These are phyloP conservation scores for Xylariaceae sp. DNA, from an alignment of 2,329 filamentous ascomycete genomes.

Conservation along the genomic window DNA sequence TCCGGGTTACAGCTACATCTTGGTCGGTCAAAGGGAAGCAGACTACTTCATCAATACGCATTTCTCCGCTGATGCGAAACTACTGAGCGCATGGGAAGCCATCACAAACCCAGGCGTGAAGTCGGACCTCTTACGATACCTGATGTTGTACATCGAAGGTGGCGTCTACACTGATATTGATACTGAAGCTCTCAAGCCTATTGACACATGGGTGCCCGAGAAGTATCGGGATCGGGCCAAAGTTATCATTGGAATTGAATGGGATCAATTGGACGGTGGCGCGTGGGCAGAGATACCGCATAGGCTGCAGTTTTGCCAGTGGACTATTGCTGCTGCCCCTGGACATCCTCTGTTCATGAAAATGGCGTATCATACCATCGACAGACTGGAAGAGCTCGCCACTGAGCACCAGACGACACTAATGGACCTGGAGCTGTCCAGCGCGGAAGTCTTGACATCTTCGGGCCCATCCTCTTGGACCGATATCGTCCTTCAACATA, in stretches of 20 bases:
- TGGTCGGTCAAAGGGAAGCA: slow-evolving; percentile 24
- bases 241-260: slow-evolving; percentile 31
- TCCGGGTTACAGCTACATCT: slow-evolving; percentile 24
- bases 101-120: slow-evolving; percentile 29
- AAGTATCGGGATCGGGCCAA: slow-evolving; percentile 41
- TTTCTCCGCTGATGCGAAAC: slow-evolving; percentile 16
- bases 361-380: slow-evolving; percentile 24
- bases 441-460: slow-evolving; percentile 30
- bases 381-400: slow-evolving; percentile 18
- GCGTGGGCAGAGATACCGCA: slow-evolving; percentile 28
- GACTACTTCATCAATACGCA: slow-evolving; percentile 24
- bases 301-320: slow-evolving; percentile 33
- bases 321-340: slow-evolving; percentile 33
- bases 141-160: slow-evolving; percentile 64
- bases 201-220: slow-evolving; percentile 55
- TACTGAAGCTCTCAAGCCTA: slow-evolving; percentile 38
- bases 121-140: slow-evolving; percentile 58
- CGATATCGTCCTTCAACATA: slow-evolving; percentile 28
- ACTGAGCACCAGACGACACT: slow-evolving; percentile 3
- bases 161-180: slow-evolving; percentile 47
- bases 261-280: slow-evolving; percentile 25
- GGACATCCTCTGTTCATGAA: slow-evolving; percentile 29
- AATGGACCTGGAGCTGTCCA: slow-evolving; percentile 17
- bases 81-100: slow-evolving; percentile 20
- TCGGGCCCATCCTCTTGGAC: slow-evolving; percentile 33